phyloP scores from a whole-genome alignment of 2,329 filamentous ascomycete genomes.

The Fusarium armeniacum region DNA sequence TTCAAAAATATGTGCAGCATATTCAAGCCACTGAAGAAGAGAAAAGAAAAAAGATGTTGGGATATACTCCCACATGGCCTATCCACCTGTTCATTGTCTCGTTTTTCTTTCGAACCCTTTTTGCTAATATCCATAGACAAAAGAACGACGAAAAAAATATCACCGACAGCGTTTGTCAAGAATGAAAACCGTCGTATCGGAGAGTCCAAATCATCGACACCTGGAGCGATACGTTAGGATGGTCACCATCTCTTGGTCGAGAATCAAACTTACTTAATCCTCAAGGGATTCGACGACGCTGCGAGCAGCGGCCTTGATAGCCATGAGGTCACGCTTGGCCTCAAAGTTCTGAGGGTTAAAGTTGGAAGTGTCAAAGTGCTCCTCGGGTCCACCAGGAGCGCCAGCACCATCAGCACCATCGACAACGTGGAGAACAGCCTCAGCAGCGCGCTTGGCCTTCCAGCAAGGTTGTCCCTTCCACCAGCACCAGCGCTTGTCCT shows the following conservation, averaged over 20 bases:
- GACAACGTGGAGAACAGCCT: slow-evolving; percentile 50
- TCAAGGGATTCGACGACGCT: slow-evolving; percentile 45
- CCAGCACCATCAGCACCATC: slow-evolving; percentile 47
- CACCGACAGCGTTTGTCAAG: slow-evolving; percentile 11
- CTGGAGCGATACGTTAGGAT: slow-evolving; percentile 25
- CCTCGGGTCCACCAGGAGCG: slow-evolving; percentile 44
- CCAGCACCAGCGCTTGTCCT: slow-evolving; percentile 35
- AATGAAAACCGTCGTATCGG: slow-evolving; percentile 24
- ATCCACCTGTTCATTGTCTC: slow-evolving; percentile 28
- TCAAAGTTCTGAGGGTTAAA: slow-evolving; percentile 53
- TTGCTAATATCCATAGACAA: slow-evolving; percentile 24
- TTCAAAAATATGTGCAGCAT: slow-evolving; percentile 36
- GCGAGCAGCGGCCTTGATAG: slow-evolving; percentile 49
- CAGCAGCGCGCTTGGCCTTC: slow-evolving; percentile 54
- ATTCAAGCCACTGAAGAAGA: slow-evolving; percentile 17
- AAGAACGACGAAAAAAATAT: slow-evolving; percentile 24
- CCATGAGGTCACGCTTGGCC: slow-evolving; percentile 50
- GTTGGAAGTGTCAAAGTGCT: slow-evolving; percentile 40
- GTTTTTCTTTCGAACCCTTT: slow-evolving; percentile 19
- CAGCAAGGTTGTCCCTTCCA: slow-evolving; percentile 49
- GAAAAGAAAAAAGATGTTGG: slow-evolving; percentile 34
- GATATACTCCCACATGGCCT: slow-evolving; percentile 22
- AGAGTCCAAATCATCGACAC: slow-evolving; percentile 13
- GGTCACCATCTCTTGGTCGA: neutral
- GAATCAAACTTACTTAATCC: slow-evolving; percentile 39